Evolutionary conservation across 2,329 filamentous ascomycete species (phyloP).

Genomic region (Pseudogymnoascus sp.): DNA sequence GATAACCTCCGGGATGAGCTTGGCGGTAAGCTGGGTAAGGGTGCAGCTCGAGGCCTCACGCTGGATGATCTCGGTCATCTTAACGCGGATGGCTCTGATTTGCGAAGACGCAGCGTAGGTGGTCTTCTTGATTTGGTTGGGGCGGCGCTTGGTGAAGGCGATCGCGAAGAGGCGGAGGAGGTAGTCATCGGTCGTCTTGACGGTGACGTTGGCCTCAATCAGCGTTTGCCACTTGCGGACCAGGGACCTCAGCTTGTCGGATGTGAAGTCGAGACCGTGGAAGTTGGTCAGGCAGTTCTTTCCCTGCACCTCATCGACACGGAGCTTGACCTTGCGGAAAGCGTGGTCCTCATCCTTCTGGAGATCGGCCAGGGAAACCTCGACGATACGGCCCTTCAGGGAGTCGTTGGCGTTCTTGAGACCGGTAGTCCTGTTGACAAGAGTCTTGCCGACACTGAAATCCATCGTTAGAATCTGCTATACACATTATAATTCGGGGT

Average conservation of each 20-base stretch:
- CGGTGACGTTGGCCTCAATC: constrained; percentile 98
- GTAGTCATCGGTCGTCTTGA: constrained; percentile 99
- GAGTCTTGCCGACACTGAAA: constrained; percentile 93
- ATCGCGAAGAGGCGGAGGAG: constrained; percentile 98
- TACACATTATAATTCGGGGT: constrained; percentile 12
- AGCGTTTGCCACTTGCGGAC: constrained; percentile 99
- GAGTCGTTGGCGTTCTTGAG: constrained; percentile 99
- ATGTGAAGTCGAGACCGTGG: constrained; percentile 99
- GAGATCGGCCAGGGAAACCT: constrained; percentile 96
- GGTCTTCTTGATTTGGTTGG: constrained; percentile 99
- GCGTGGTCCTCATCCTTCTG: constrained; percentile 99
- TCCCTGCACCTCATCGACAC: constrained; percentile 97
- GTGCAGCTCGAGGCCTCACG: constrained; percentile 93
- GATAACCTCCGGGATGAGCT: constrained; percentile 99
- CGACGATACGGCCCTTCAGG: constrained; percentile 96
- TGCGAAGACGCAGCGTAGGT: constrained; percentile 96
- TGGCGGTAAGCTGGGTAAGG: constrained; percentile 90
- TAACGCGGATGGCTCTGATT: constrained; percentile 96
- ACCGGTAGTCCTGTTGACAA: constrained; percentile 99
- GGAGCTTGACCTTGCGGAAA: constrained; percentile 99
- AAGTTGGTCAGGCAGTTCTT: constrained; percentile 99
- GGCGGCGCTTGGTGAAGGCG: constrained; percentile 97
- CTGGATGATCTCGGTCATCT: constrained; percentile 99
- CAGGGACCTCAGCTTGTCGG: constrained; percentile 97
- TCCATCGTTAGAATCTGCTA: constrained; percentile 27